Percentiles rank a stretch among this genome's conserved stretches.
Conservation (phyloP, 106 monocot genomes). For the Posidonia australis region DNA sequence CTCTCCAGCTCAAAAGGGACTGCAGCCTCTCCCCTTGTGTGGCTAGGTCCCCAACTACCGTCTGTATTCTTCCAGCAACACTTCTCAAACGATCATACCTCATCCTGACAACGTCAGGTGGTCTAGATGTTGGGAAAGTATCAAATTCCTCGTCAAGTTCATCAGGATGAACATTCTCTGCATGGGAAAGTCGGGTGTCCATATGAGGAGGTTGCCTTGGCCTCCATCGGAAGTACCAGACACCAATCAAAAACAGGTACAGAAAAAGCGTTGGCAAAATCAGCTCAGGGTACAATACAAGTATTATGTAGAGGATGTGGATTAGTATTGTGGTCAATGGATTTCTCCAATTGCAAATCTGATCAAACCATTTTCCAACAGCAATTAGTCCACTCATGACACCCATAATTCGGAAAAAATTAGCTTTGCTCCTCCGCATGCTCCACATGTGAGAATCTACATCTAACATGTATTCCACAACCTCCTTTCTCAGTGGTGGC, state of each 20-base stretch:
- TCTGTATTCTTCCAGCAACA: slow-evolving; percentile 2
- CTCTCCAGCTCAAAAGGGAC: slow-evolving; percentile 2
- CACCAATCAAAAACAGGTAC: not conserved
- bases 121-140: too few species aligned
- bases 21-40: slow-evolving; percentile 5
- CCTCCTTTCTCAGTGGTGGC: slow-evolving; percentile 6
- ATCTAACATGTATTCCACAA: slow-evolving; percentile 10
- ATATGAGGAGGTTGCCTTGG: slow-evolving; percentile 8
- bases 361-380: slow-evolving; percentile 1
- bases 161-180: too few species aligned
- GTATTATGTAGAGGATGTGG: slow-evolving; percentile 2
- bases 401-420: not conserved
- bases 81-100: slow-evolving; percentile 1
- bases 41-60: slow-evolving; percentile 1
- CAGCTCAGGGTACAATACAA: slow-evolving; percentile 1
- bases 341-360: slow-evolving; percentile 5
- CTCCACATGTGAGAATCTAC: too few species aligned
- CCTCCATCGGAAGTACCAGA: slow-evolving; percentile 1
- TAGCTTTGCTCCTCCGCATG: slow-evolving; percentile 9
- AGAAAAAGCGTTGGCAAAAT: not conserved
- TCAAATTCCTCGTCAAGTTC: too few species aligned
- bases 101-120: too few species aligned
- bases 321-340: slow-evolving; percentile 1
- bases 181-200: slow-evolving; percentile 5
- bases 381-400: not conserved